Base-by-base conservation (phyloP, 495 filamentous ascomycete genomes). In the Tricharina praecox region DNA sequence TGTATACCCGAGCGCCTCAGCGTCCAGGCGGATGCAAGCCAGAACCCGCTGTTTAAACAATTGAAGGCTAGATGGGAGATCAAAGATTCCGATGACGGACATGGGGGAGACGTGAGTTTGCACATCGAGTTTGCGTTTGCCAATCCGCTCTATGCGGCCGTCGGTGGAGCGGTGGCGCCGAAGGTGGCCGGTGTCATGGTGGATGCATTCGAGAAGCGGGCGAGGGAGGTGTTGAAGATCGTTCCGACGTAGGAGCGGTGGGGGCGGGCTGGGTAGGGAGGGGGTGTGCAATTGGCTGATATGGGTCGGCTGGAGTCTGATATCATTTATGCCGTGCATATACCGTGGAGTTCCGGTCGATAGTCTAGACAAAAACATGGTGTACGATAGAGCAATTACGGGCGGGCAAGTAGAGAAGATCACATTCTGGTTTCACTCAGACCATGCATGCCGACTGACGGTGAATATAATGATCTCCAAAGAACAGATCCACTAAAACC, bases 151-250 rank as follows among this genome's bases (percentile, higher is more conserved):
- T 86, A 94, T 70, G 77, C 73, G 47, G 74, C 76, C 19, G 64
- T 93, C 54, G 88, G 85, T 63, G 67, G 76, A 43, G 79, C 79
- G 21, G 73, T 87, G 36, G 82, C 82, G 56, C 83, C 82, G 34
- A 82, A 81, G 65, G 79, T 94, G 56, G 88, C 82, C 20, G 74
- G 72, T 9, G 67, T 81, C 43, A 90, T 97, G 87, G 79, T 97
- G 56, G 76, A 81, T 66, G 90, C 90, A 23, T 97, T 96, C 71
- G 86, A 93, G 69, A 72, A 71, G 67, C 69, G 83, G 59, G 82
- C 82, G 33, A 67, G 68, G 65, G 67, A 71, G 53, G 39, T 79
- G 23, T 62, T 79, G 53, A 44, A 48, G 48, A 32, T 32, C 5
- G 28, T 32, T 13, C 7, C 5, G 28, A 32, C 5, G 7, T 5